Evolutionary conservation across 129 eudicot genomes (phyloP), one percentile per base, ranked within the genome.

Genomic region (Dittrichia graveolens): DNA sequence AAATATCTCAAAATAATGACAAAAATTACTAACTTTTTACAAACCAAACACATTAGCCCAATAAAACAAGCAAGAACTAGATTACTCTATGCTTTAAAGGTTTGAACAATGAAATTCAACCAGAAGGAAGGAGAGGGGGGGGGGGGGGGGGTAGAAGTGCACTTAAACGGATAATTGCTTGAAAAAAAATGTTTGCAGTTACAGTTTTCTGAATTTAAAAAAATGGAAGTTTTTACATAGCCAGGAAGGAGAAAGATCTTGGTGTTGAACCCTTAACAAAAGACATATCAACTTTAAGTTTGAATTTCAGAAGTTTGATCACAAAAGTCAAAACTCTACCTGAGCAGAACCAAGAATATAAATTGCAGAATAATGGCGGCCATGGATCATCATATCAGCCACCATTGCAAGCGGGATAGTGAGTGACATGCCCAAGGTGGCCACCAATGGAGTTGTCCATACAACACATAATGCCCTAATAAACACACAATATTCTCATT

Each of bases 361-460:
- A 65, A 95, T 85, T 78, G 97, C 92, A 11, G 99, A 95, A 80
- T 95, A 95, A 71, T 95, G 99, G 37, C 99, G 88, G 13, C 99
- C 99, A 75, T 95, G 99, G 69, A 95, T 90, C 71, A 95, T 45
- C 96, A 95, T 95, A 79, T 95, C 99, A 19, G 99, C 99, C 63
- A 88, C 88, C 99, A 95, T 95, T 13, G 99, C 99, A 47, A 95
- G 89, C 5, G 97, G 99, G 74, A 95, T 95, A 7, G 99, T 95
- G 56, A 95, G 96, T 16, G 99, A 90, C 94, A 95, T 88, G 71
- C 99, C 97, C 74, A 95, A 85, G 46, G 99, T 95, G 77, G 99
- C 97, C 71, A 95, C 97, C 31, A 95, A 78, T 54, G 99, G 99
- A 67, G 99, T 95, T 53, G 99, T 95, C 99, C 99, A 95, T 67